Base-by-base conservation (phyloP, 2,329 filamentous ascomycete genomes). In the Aspergillus sp. region DNA sequence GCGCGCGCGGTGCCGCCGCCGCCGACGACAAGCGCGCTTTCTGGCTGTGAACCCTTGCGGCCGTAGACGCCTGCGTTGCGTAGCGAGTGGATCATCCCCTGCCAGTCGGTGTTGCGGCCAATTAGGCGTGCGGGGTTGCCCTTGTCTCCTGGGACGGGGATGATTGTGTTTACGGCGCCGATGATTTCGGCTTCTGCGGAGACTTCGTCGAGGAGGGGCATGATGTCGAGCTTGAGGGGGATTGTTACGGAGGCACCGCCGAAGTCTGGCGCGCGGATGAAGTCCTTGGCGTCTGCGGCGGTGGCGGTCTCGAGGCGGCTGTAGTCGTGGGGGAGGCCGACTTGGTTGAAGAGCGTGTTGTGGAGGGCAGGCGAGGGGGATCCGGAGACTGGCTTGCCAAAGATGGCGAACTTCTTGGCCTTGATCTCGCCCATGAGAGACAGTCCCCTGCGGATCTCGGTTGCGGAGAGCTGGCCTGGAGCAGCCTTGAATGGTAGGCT, bases 221-320 rank as follows among this genome's bases (percentile, higher is more conserved):
- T 91, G 57, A 98, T 86, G 66, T 96, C 91, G 31, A 95, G 80
- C 78, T 99, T 99, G 55, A 99, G 81, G 1, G 95, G 95, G 51
- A 99, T 98, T 0, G 95, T 99, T 46, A 99, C 91, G 3, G 92
- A 97, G 3, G 91, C 93, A 57, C 95, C 95, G 7, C 95, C 95
- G 70, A 99, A 99, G 64, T 89, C 82, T 1, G 87, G 79, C 1
- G 86, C 78, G 7, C 84, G 84, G 58, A 99, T 87, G 50, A 91
- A 76, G 2, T 84, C 77, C 63, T 80, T 78, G 3, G 96, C 79
- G 37, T 89, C 78, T 48, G 78, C 74, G 9, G 80, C 84, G 31
- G 82, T 76, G 62, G 87, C 84, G 0, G 93, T 96, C 77, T 98
- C 95, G 37, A 88, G 79, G 7, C 86, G 80, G 7, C 80, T 79